Evolutionary conservation across 2,329 filamentous ascomycete genomes (phyloP).

Genomic region (Fusarium sp.): DNA sequence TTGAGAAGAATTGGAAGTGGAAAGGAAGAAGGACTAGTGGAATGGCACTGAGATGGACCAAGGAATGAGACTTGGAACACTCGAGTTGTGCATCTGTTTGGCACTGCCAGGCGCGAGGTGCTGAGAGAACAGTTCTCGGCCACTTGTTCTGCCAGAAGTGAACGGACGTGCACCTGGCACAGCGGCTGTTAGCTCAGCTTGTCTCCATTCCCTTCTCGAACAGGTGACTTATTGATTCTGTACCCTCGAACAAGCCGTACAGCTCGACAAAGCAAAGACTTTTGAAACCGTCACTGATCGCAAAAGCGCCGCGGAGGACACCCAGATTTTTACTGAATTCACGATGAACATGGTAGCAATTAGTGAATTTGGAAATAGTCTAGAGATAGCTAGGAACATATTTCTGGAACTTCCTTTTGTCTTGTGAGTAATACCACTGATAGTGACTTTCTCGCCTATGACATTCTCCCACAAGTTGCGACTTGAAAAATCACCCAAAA

Average conservation of each 20-base stretch:
- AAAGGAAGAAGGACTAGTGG: not conserved
- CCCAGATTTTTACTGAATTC: too few relatives aligned
- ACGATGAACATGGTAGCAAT: not conserved
- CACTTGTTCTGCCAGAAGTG: not conserved
- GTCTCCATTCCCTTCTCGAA: too few relatives aligned
- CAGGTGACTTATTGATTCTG: too few relatives aligned
- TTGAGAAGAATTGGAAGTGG: not conserved
- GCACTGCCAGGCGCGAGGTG: not conserved
- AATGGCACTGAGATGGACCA: not conserved
- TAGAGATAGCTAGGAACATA: not conserved
- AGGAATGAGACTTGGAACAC: too few relatives aligned
- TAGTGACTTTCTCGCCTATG: not conserved
- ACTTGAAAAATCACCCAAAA: not conserved
- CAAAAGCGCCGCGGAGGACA: not conserved
- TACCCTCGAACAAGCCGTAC: too few relatives aligned
- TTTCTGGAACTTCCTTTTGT: not conserved
- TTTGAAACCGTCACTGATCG: not conserved
- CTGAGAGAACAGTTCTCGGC: not conserved
- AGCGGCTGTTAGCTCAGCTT: not conserved
- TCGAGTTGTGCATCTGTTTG: not conserved
- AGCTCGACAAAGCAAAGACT: too few relatives aligned
- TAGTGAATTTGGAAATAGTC: not conserved
- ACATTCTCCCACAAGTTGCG: not conserved
- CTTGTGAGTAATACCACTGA: not conserved
- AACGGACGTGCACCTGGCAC: not conserved